Percentiles rank a stretch among this genome's conserved stretches.
Evolutionary conservation across 139 green algal genomes (phyloP).

Genomic region (Picochlorum sp.): DNA sequence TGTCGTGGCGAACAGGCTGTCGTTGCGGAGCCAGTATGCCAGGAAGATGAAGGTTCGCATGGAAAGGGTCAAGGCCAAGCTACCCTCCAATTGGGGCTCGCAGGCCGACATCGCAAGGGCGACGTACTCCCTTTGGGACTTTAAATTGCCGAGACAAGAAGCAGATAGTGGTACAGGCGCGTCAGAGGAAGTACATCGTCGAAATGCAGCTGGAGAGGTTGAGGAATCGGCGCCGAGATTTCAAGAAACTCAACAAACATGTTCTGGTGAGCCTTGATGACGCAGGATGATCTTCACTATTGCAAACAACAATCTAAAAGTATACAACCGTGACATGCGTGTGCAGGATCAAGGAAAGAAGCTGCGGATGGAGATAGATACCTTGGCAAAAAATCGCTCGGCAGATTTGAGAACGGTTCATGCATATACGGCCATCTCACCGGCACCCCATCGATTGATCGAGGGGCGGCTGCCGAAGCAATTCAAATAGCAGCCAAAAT

Average conservation of each 20-base stretch:
- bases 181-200: conserved; percentile 4
- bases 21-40: background rate
- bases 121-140: conserved; percentile 2
- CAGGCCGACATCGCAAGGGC: conserved; percentile 3
- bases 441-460: background rate
- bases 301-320: background rate
- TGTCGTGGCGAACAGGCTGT: conserved; percentile 3
- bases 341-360: conserved; percentile 3
- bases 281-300: background rate
- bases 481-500: conserved; percentile 4
- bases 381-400: background rate
- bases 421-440: conserved; percentile 1
- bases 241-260: conserved; percentile 6
- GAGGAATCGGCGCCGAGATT: background rate
- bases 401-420: conserved; percentile 6
- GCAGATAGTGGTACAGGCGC: conserved; percentile 4
- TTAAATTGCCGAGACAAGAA: conserved; percentile 3
- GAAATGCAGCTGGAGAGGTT: conserved; percentile 1
- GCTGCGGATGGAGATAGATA: background rate
- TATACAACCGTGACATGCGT: background rate
- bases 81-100: background rate
- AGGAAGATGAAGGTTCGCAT: conserved; percentile 5
- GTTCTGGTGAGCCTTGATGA: conserved; percentile 1
- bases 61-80: conserved; percentile 4
- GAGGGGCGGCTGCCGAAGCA: conserved; percentile 4